A percentile compares a stretch with the other conserved stretches of the same genome.
Evolutionary conservation across 2,329 filamentous ascomycete genomes (phyloP).

Genomic region (Neoarthrinium moseri): DNA sequence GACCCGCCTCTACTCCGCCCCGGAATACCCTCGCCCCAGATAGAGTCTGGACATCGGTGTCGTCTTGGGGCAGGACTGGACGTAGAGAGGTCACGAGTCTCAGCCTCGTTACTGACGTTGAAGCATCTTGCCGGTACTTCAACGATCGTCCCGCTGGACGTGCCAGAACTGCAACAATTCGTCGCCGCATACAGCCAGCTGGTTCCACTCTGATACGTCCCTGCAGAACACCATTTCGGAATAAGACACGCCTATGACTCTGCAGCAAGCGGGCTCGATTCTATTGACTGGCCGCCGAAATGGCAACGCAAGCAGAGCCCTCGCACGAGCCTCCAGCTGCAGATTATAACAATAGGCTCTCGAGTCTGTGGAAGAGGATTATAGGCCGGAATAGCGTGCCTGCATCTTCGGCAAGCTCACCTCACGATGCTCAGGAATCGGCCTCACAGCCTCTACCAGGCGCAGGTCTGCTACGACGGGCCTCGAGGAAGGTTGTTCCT

Average conservation of each 20-base stretch:
- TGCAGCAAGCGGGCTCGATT: conserved; percentile 17
- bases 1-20: neutral
- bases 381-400: conserved; percentile 21
- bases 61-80: neutral
- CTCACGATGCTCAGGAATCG: conserved; percentile 18
- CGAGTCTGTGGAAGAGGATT: conserved; percentile 17
- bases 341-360: conserved; percentile 21
- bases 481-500: conserved; percentile 66
- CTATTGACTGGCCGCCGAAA: conserved; percentile 19
- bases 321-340: conserved; percentile 20
- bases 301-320: conserved; percentile 23
- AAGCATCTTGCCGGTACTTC: conserved; percentile 7
- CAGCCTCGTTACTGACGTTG: neutral
- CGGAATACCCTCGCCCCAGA: conserved; percentile 13
- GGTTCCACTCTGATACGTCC: conserved; percentile 13
- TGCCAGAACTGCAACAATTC: conserved; percentile 6
- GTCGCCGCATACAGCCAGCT: conserved; percentile 13
- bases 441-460: conserved; percentile 20
- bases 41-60: neutral
- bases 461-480: conserved; percentile 38
- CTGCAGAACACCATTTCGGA: conserved; percentile 19
- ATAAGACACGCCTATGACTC: conserved; percentile 20
- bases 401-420: conserved; percentile 16
- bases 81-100: neutral
- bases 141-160: conserved; percentile 10